phyloP scores from a whole-genome alignment of 139 green algal genomes.

The Chlamydomonas eustigma region DNA sequence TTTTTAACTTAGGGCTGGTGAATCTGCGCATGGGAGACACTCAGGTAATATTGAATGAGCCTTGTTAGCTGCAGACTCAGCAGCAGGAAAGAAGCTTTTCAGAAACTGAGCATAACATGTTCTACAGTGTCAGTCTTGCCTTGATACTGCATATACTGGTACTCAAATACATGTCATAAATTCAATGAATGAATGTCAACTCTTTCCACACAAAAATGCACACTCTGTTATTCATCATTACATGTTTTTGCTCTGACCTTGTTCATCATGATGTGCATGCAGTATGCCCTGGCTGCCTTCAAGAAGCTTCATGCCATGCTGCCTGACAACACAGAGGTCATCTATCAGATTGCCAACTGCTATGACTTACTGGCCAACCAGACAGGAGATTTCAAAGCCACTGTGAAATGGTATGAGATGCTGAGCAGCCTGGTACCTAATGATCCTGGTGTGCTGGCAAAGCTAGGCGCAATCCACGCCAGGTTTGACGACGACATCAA shows the following conservation, averaged over 20 bases:
- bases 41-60: slow-evolving; percentile 1
- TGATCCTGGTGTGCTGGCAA: slow-evolving; percentile 70
- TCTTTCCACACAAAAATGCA: too few species aligned
- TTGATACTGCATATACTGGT: too few species aligned
- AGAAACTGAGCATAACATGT: too few species aligned
- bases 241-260: too few species aligned
- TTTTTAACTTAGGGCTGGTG: slow-evolving; percentile 72
- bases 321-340: slow-evolving; percentile 64
- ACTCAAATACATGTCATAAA: too few species aligned
- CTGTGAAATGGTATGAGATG: slow-evolving; percentile 75
- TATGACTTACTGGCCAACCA: slow-evolving; percentile 53
- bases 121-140: too few species aligned
- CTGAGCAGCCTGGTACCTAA: slow-evolving; percentile 64
- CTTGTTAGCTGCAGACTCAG: too few species aligned
- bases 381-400: slow-evolving; percentile 40
- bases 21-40: slow-evolving; percentile 44
- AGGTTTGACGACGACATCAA: slow-evolving; percentile 69
- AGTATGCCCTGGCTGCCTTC: slow-evolving; percentile 51
- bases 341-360: slow-evolving; percentile 54
- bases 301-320: slow-evolving; percentile 67
- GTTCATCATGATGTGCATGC: too few species aligned
- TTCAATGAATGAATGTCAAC: too few species aligned
- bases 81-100: too few species aligned
- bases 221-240: too few species aligned
- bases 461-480: slow-evolving; percentile 69